phyloP scores from a whole-genome alignment of 1,284 basidiomycete genomes.

The Meira nashicola region DNA sequence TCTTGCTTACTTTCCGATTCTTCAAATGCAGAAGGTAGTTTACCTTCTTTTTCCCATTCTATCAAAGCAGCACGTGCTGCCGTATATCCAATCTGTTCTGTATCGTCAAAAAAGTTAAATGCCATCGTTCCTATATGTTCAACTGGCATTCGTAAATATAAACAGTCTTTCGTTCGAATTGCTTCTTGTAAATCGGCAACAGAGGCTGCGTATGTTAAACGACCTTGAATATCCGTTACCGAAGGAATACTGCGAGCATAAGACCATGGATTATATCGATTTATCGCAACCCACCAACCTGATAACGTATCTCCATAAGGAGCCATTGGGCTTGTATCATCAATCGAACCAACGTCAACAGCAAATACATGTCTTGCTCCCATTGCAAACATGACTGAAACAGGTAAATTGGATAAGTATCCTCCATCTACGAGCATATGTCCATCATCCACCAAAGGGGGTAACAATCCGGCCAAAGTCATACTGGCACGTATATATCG shows the following conservation, averaged over 20 bases:
- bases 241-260: slow-evolving; percentile 74
- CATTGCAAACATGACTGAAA: slow-evolving; percentile 84
- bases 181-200: slow-evolving; percentile 92
- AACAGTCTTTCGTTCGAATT: slow-evolving; percentile 76
- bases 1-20: slow-evolving; percentile 9
- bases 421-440: slow-evolving; percentile 58
- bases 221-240: slow-evolving; percentile 92
- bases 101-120: slow-evolving; percentile 57
- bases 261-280: slow-evolving; percentile 65
- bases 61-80: slow-evolving; percentile 70
- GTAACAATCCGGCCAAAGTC: slow-evolving; percentile 90
- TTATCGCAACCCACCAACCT: slow-evolving; percentile 92
- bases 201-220: slow-evolving; percentile 92
- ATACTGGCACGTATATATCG: slow-evolving; percentile 80
- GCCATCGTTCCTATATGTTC: slow-evolving; percentile 48
- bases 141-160: slow-evolving; percentile 94
- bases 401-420: slow-evolving; percentile 56
- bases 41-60: slow-evolving; percentile 75
- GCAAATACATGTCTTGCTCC: slow-evolving; percentile 92
- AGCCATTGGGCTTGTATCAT: slow-evolving; percentile 88
- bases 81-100: slow-evolving; percentile 74
- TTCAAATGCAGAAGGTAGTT: slow-evolving; percentile 64
- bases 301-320: slow-evolving; percentile 87
- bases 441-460: slow-evolving; percentile 90
- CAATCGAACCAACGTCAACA: slow-evolving; percentile 87